Evolutionary conservation across 306 rosid species (phyloP), one percentile per base, ranked within the genome.

Genomic region (Gastrolobium villosum): DNA sequence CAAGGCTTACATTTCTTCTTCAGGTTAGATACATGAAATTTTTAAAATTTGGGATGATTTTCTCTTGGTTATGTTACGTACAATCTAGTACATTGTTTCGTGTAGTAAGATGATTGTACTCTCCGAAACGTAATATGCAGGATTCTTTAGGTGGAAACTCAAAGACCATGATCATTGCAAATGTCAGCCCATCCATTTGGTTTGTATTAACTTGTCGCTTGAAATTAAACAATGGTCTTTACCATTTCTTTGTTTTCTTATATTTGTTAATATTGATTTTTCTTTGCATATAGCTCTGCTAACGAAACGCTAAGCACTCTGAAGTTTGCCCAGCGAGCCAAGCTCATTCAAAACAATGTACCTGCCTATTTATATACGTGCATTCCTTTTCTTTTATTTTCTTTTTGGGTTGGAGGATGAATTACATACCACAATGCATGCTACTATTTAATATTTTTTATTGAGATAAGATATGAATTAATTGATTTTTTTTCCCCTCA

Each of bases 241-340:
- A 54, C 76, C 46, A 15, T 55, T 54, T 57, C 34, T 77, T 60
- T 52, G 65, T 69, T 61, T 50, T 55, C 60, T 63, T 64, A 7
- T 31, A 45, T 77, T 77, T 49, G 36, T 65, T 77, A 52, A 81
- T 65, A 9, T 66, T 61, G 65, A 43, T 40, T 61, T 76, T 88
- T 80, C 72, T 86, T 84, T 55, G 48, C 75, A 54, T 81, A 84
- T 89, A 95, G 98, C 87, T 88, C 97, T 72, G 90, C 96, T 65
- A 87, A 89, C 61, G 99, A 95, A 89, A 95, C 98, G 26, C 84
- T 92, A 59, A 90, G 99, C 91, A 92, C 99, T 78, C 89, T 92
- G 69, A 95, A 95, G 92, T 95, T 95, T 89, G 95, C 98, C 63
- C 99, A 95, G 88, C 99, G 99, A 74, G 97, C 98, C 88, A 95